phyloP scores from a whole-genome alignment of 2,329 filamentous ascomycete species.

The Lachnellula willkommii region DNA sequence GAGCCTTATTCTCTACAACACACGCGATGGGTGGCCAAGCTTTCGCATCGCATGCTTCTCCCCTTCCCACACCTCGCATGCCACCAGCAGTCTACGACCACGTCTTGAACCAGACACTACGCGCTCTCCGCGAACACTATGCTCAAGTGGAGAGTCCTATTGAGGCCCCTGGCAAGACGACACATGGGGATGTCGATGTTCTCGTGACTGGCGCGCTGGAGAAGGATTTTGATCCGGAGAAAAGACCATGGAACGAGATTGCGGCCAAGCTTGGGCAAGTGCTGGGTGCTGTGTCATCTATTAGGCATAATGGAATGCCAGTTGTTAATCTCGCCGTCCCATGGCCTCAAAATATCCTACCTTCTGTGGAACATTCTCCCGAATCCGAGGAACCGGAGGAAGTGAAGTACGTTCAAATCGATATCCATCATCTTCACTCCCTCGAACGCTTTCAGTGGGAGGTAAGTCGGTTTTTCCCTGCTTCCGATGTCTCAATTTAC shows the following conservation, averaged over 20 bases:
- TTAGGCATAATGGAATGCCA: slow-evolving; percentile 28
- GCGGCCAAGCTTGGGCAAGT: slow-evolving; percentile 33
- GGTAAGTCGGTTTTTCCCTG: background rate
- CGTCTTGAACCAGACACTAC: slow-evolving; percentile 43
- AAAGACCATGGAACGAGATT: background rate
- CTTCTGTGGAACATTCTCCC: background rate
- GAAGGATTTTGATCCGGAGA: slow-evolving; percentile 5
- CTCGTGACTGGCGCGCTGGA: slow-evolving; percentile 43
- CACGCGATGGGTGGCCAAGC: slow-evolving; percentile 59
- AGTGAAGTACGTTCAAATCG: slow-evolving; percentile 58
- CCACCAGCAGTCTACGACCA: slow-evolving; percentile 48
- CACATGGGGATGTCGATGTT: slow-evolving; percentile 71
- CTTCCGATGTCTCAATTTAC: too few species aligned
- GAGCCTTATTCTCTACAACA: background rate
- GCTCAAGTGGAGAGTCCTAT: slow-evolving; percentile 53
- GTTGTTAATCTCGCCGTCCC: slow-evolving; percentile 50
- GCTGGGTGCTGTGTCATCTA: slow-evolving; percentile 42
- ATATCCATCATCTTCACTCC: slow-evolving; percentile 52
- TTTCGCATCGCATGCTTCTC: slow-evolving; percentile 43
- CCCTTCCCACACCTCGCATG: slow-evolving; percentile 63
- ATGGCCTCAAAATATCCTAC: slow-evolving; percentile 35
- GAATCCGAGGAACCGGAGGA: background rate
- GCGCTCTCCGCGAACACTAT: slow-evolving; percentile 48
- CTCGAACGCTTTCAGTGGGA: slow-evolving; percentile 51
- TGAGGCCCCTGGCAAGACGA: slow-evolving; percentile 62